phyloP scores from a whole-genome alignment of 768 basidiomycete species.

The Crassisporium funariophilum region DNA sequence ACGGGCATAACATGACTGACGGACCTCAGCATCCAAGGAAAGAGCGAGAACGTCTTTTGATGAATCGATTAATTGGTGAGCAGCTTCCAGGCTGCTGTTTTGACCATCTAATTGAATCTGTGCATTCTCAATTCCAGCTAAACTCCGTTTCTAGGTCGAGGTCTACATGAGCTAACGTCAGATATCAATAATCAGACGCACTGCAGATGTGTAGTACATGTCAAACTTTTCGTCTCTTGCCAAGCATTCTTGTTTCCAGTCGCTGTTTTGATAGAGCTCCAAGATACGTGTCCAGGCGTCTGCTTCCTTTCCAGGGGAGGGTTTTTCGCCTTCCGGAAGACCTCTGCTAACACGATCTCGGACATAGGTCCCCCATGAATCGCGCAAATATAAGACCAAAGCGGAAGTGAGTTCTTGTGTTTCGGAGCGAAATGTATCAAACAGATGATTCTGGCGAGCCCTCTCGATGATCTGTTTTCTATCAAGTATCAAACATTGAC shows the following conservation, averaged over 20 bases:
- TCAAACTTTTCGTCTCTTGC: slow-evolving; percentile 90
- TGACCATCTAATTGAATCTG: slow-evolving; percentile 43
- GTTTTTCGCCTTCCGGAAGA: slow-evolving; percentile 52
- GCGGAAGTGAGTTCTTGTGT: slow-evolving; percentile 55
- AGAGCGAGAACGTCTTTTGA: slow-evolving; percentile 77
- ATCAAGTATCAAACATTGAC: slow-evolving; percentile 24
- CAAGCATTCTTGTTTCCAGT: slow-evolving; percentile 72
- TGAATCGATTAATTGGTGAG: slow-evolving; percentile 65
- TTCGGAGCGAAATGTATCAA: slow-evolving; percentile 61
- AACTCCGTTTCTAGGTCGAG: slow-evolving; percentile 45
- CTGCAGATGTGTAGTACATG: slow-evolving; percentile 82
- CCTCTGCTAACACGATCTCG: slow-evolving; percentile 64
- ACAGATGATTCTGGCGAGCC: slow-evolving; percentile 77
- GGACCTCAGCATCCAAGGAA: slow-evolving; percentile 74
- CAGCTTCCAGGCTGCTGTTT: slow-evolving; percentile 42
- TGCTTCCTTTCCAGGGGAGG: slow-evolving; percentile 51
- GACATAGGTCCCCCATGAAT: slow-evolving; percentile 70
- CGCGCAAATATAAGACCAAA: slow-evolving; percentile 56
- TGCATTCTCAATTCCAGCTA: slow-evolving; percentile 56
- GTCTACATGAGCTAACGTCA: slow-evolving; percentile 17
- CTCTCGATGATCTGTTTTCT: slow-evolving; percentile 82
- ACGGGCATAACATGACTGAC: slow-evolving; percentile 9
- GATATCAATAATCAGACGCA: slow-evolving; percentile 38
- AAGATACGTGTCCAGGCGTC: slow-evolving; percentile 57
- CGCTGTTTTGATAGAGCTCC: slow-evolving; percentile 49